These are phyloP conservation scores for Fusarium cicatricum DNA, from an alignment of 2,329 filamentous ascomycete species.

Conservation along the genomic window DNA sequence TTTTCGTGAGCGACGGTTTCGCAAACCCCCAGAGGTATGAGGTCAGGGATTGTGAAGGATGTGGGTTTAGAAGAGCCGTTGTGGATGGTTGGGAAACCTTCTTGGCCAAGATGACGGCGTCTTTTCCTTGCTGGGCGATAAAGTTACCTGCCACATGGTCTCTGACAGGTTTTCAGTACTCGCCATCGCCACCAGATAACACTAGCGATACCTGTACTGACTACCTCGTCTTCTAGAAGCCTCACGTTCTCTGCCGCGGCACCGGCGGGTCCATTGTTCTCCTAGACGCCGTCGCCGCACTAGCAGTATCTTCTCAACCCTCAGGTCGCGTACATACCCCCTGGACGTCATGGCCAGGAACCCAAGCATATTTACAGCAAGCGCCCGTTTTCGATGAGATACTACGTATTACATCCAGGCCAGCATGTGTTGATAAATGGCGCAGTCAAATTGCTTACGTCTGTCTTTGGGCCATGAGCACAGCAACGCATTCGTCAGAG, in stretches of 20 bases:
- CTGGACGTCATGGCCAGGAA: constrained; percentile 28
- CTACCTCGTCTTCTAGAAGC: constrained; percentile 15
- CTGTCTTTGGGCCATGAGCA: neutral
- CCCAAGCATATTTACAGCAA: constrained; percentile 16
- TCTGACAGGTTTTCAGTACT: constrained; percentile 21
- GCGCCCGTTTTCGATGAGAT: constrained; percentile 24
- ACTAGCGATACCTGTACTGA: constrained; percentile 7
- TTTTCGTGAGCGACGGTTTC: constrained; percentile 16
- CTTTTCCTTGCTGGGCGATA: constrained; percentile 19
- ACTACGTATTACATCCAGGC: neutral
- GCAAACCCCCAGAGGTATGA: constrained; percentile 35
- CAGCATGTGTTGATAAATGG: constrained; percentile 26
- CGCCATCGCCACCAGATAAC: neutral
- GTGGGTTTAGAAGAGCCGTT: constrained; percentile 3
- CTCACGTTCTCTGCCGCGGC: constrained; percentile 28
- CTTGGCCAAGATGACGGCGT: constrained; percentile 30
- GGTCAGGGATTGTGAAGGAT: constrained; percentile 27
- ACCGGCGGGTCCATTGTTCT: constrained; percentile 34
- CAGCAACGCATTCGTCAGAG: constrained; percentile 1
- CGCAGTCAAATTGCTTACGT: constrained; percentile 12
- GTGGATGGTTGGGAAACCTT: constrained; percentile 1
- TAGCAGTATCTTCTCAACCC: constrained; percentile 26
- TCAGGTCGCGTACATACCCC: constrained; percentile 10
- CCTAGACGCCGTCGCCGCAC: constrained; percentile 36
- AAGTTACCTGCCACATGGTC: constrained; percentile 24